phyloP scores from a whole-genome alignment of 768 basidiomycete species.

The Daedaleopsis nitida region DNA sequence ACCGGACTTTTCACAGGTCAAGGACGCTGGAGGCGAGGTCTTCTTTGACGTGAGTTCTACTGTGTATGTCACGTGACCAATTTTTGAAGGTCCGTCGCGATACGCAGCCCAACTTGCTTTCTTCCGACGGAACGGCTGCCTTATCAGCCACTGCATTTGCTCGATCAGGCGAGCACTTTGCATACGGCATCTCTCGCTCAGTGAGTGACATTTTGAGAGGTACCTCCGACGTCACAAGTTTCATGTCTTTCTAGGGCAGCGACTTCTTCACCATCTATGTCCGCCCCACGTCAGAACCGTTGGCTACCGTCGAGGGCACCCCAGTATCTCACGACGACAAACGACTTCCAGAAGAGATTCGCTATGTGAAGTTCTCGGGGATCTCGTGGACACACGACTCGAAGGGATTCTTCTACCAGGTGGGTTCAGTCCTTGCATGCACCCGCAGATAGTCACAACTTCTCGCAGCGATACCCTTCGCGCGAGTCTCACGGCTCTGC shows the following conservation, averaged over 20 bases:
- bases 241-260: constrained; percentile 54
- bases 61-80: neutral
- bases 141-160: constrained; percentile 64
- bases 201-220: constrained; percentile 38
- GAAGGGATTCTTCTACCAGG: constrained; percentile 86
- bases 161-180: constrained; percentile 65
- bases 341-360: constrained; percentile 65
- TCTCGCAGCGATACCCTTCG: constrained; percentile 55
- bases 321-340: constrained; percentile 45
- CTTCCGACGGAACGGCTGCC: constrained; percentile 72
- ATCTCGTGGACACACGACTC: constrained; percentile 78
- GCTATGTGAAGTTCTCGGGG: constrained; percentile 75
- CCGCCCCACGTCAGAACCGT: constrained; percentile 60
- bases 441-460: neutral
- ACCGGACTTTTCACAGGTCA: constrained; percentile 53
- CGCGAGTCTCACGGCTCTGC: constrained; percentile 46
- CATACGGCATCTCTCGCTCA: constrained; percentile 75
- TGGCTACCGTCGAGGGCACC: constrained; percentile 42
- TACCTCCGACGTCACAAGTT: constrained; percentile 3
- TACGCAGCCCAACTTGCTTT: constrained; percentile 74
- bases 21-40: constrained; percentile 57
- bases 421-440: constrained; percentile 22
- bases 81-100: neutral
- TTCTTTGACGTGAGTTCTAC: constrained; percentile 69
- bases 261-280: constrained; percentile 73